These are phyloP conservation scores for Trichosporon inkin DNA, from an alignment of 1,284 basidiomycete species.

Conservation along the genomic window DNA sequence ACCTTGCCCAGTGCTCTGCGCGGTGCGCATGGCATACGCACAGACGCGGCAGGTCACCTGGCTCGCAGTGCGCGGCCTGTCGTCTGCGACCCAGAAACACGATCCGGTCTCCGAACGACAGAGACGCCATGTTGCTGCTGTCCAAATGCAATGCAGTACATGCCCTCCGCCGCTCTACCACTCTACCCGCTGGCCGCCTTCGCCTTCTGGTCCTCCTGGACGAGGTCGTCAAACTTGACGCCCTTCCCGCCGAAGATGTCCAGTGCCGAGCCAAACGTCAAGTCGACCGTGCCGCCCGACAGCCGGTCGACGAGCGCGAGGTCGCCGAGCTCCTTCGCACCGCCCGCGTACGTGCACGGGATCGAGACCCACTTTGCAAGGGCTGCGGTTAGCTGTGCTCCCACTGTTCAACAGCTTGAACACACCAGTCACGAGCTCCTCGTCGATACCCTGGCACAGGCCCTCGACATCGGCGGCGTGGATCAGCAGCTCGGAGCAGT, in stretches of 20 bases:
- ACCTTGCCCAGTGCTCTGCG: too few species aligned
- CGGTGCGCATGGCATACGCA: too few species aligned
- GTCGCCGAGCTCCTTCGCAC: conserved; percentile 84
- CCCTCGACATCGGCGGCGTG: conserved; percentile 99
- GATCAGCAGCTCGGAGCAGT: conserved; percentile 79
- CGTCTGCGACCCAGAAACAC: too few species aligned
- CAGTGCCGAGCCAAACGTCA: conserved; percentile 87
- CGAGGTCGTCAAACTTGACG: conserved; percentile 68
- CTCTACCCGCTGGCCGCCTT: conserved; percentile 18
- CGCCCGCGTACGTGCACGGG: conserved; percentile 95
- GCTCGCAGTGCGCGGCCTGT: too few species aligned
- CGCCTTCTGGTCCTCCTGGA: conserved; percentile 48
- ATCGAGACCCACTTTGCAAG: conserved; percentile 88
- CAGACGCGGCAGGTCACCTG: too few species aligned
- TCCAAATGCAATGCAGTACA: conserved; percentile 2
- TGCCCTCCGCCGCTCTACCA: too few species aligned
- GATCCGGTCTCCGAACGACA: too few species aligned
- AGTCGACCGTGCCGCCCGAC: conserved; percentile 80
- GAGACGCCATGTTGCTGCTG: too few species aligned
- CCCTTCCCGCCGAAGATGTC: conserved; percentile 77
- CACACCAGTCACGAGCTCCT: conserved; percentile 77
- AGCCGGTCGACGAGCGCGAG: conserved; percentile 75
- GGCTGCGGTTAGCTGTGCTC: conserved; percentile 53
- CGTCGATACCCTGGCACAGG: conserved; percentile 92
- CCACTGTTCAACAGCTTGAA: conserved; percentile 15